Evolutionary conservation across 306 rosid species (phyloP).

Genomic region (Lathyrus sativus): DNA sequence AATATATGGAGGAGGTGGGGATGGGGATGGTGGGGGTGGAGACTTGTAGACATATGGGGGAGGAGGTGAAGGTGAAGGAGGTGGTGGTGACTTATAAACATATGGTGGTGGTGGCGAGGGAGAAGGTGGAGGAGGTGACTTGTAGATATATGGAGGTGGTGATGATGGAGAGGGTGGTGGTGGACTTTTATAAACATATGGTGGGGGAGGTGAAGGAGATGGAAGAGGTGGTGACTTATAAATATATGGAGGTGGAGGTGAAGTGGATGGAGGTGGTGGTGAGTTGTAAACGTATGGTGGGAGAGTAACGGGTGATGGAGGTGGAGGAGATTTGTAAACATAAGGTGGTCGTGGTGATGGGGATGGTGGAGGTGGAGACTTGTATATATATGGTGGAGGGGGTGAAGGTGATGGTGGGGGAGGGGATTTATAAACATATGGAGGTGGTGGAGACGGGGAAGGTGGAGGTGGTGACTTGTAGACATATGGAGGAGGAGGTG

Average conservation of each 20-base stretch:
- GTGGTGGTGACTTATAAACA: neutral
- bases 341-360: no score
- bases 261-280: neutral
- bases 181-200: neutral
- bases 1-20: constrained; percentile 9
- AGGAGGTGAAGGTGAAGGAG: neutral
- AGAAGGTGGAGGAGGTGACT: constrained; percentile 26
- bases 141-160: neutral
- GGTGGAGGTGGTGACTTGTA: no score
- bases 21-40: constrained; percentile 14
- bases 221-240: constrained; percentile 2
- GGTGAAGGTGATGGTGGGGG: no score
- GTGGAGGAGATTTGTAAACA: no score
- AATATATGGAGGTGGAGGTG: constrained; percentile 29
- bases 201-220: neutral
- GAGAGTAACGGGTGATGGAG: no score
- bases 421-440: no score
- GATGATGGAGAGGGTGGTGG: neutral
- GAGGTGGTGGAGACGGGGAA: no score
- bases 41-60: constrained; percentile 7
- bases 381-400: no score
- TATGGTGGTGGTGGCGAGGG: constrained; percentile 34
- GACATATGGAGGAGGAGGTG: no score
- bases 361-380: no score
- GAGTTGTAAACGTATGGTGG: no score